phyloP scores from a whole-genome alignment of 768 basidiomycete genomes.

The Mrakia gelida region DNA sequence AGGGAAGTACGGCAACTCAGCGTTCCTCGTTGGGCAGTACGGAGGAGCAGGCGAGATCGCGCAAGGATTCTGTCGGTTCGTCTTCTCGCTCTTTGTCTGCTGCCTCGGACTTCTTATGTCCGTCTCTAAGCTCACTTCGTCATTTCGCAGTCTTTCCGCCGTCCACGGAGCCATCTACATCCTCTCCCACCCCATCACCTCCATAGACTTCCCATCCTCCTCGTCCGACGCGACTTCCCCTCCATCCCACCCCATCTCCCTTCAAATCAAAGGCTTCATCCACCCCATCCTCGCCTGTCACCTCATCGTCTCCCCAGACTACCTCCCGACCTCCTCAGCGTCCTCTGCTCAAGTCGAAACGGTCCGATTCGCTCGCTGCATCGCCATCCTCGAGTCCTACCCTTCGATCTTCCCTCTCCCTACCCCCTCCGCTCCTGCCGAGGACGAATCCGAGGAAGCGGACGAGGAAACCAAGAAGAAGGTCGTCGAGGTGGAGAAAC shows the following conservation, averaged over 20 bases:
- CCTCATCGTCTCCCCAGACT: conserved; percentile 24
- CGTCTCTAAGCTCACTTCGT: neutral
- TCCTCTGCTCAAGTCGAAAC: neutral
- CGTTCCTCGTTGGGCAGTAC: conserved; percentile 90
- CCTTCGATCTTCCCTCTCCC: conserved; percentile 42
- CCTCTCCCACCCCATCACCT: conserved; percentile 41
- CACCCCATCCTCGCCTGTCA: conserved; percentile 18
- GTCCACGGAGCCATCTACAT: conserved; percentile 56
- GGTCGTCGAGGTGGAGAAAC: conserved; percentile 28
- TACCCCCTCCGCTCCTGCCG: neutral
- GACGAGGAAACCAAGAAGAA: conserved; percentile 31
- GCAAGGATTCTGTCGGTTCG: conserved; percentile 66
- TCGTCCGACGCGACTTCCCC: neutral
- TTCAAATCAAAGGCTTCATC: conserved; percentile 28
- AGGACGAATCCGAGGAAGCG: neutral
- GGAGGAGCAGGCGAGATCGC: conserved; percentile 87
- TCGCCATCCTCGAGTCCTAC: conserved; percentile 53
- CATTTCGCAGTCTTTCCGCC: conserved; percentile 63
- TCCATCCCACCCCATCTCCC: neutral
- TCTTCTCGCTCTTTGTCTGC: neutral
- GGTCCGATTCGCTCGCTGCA: conserved; percentile 49
- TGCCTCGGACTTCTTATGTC: neutral
- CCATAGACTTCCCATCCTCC: conserved; percentile 2
- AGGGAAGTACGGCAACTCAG: conserved; percentile 76
- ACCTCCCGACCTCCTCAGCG: neutral